Conservation (phyloP, 2,329 filamentous ascomycete genomes). For the Aspergillus texensis region DNA sequence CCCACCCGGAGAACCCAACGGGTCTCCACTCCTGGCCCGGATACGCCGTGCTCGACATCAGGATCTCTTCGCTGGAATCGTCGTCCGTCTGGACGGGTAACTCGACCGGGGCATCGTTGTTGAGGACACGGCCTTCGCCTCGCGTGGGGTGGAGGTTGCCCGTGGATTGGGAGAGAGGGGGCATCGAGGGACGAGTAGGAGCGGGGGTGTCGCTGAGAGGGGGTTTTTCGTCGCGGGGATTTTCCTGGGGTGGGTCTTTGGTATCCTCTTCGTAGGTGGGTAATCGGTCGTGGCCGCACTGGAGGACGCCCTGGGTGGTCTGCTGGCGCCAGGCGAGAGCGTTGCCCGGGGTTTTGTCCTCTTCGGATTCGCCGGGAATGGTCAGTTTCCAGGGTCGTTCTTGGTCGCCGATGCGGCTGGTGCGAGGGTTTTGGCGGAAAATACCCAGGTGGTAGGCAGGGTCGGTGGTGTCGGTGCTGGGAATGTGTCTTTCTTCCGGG, state of each 20-base stretch:
- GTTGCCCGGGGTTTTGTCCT: neutral
- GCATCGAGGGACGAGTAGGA: neutral
- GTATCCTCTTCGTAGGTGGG: constrained; percentile 23
- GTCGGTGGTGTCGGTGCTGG: constrained; percentile 25
- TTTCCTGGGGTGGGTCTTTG: constrained; percentile 3
- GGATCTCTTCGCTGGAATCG: constrained; percentile 48
- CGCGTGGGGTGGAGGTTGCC: constrained; percentile 25
- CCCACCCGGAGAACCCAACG: constrained; percentile 22
- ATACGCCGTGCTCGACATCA: constrained; percentile 53
- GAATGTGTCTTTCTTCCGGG: constrained; percentile 25
- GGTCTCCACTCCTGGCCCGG: constrained; percentile 53
- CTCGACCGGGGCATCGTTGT: constrained; percentile 34
- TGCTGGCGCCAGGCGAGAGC: constrained; percentile 11
- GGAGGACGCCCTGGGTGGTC: constrained; percentile 13
- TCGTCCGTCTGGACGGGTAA: constrained; percentile 36
- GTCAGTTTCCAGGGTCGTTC: constrained; percentile 40
- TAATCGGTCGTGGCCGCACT: neutral
- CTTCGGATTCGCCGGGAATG: constrained; percentile 31
- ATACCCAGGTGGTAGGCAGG: constrained; percentile 34
- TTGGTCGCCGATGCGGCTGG: constrained; percentile 38
- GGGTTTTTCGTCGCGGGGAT: neutral
- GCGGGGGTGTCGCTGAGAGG: neutral
- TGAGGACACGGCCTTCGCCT: constrained; percentile 25
- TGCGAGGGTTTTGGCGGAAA: constrained; percentile 35
- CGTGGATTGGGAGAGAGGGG: neutral